A percentile compares a stretch with the other conserved stretches of the same genome.
Conservation (phyloP, 176 grass and related monocot genomes). For the Musa beccarii region DNA sequence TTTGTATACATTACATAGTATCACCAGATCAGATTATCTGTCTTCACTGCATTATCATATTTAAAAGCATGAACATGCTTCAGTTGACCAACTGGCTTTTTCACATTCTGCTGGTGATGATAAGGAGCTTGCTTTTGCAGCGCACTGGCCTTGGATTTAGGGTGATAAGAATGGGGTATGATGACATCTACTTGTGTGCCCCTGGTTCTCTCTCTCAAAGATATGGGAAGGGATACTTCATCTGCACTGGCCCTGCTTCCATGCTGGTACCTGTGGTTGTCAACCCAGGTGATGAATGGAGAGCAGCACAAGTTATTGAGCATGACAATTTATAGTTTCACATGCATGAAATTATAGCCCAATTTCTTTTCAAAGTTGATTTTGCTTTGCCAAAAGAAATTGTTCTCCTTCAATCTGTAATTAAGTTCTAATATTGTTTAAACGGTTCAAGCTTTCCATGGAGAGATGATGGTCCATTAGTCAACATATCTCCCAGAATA, state of each 20-base stretch:
- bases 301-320: slow-evolving; percentile 79
- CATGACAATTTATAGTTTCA: slow-evolving; percentile 77
- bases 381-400: background rate
- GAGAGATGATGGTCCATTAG: no score
- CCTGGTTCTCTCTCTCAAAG: slow-evolving; percentile 51
- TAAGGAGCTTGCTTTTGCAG: slow-evolving; percentile 25
- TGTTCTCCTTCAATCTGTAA: background rate
- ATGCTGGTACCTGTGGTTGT: slow-evolving; percentile 79
- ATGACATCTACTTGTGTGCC: slow-evolving; percentile 67
- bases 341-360: background rate
- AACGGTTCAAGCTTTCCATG: no score
- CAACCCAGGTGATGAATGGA: slow-evolving; percentile 66
- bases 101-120: background rate
- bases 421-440: background rate
- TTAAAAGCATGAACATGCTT: no score
- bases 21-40: no score
- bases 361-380: background rate
- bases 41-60: no score
- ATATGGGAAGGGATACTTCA: slow-evolving; percentile 62
- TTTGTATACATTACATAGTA: no score
- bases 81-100: no score
- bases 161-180: slow-evolving; percentile 80
- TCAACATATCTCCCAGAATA: no score
- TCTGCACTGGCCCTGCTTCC: slow-evolving; percentile 70
- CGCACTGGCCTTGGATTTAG: slow-evolving; percentile 74